Evolutionary conservation across 2,329 filamentous ascomycete genomes (phyloP), one percentile per base, ranked within the genome.

Genomic region (Byssochlamys sp.): DNA sequence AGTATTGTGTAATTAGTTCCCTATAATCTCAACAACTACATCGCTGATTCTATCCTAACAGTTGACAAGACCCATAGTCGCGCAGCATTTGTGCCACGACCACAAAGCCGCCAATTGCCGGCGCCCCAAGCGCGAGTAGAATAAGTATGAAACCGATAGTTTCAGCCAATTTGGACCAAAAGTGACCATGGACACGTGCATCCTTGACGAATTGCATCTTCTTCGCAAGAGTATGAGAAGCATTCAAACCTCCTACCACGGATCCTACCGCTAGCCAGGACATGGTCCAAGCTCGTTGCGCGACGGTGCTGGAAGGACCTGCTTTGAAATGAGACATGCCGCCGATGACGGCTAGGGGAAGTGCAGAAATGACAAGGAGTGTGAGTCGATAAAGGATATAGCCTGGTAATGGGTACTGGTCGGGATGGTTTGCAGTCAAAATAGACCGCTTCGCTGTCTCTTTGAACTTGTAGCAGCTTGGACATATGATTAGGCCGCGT

Each of bases 301-400:
- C 55, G 1, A 29, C 27, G 2, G 67, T 68, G 25, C 67, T 68
- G 1, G 58, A 57, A 45, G 62, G 14, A 45, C 35, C 67, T 0
- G 35, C 2, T 14, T 63, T 50, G 55, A 70, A 70, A 25, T 55
- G 61, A 1, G 67, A 66, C 50, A 71, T 57, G 1, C 31, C 55
- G 7, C 63, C 67, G 27, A 62, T 68, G 51, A 70, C 57, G 6
- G 60, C 54, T n/a, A 70, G 28, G 10, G 67, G 62, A 1, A 62
- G 54, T 11, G 61, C 58, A 5, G 56, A 53, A 19, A 66, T 53
- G 14, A 63, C n/a, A 5, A 54, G 54, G 1, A 61, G 60, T 14
- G 59, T 28, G 14, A 52, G 2, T 48, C 35, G 35, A 45, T 19
- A 60, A 57, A 53, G 61, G 57, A 12, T 35, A 14, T 5, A 58